Percentiles rank a stretch among this genome's conserved stretches.
Evolutionary conservation across 768 basidiomycete genomes (phyloP).

Genomic region (Tubosaeta brunneosetosa): DNA sequence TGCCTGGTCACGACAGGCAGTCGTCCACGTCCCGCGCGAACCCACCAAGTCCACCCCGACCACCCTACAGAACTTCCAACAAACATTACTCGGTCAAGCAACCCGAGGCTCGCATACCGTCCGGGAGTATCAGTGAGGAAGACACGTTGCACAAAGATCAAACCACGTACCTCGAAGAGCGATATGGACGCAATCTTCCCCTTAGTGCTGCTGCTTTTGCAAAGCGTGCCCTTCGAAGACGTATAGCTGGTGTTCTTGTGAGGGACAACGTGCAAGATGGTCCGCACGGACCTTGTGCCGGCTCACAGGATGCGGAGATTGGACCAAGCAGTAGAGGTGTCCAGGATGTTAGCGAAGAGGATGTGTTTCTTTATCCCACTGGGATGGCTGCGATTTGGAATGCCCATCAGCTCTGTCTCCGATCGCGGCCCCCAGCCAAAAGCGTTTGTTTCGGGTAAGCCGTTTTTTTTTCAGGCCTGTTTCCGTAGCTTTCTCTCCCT

Average conservation of each 20-base stretch:
- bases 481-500: neutral
- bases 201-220: constrained; percentile 67
- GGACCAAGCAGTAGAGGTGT: constrained; percentile 70
- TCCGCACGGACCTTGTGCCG: constrained; percentile 38
- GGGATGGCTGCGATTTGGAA: constrained; percentile 97
- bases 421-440: constrained; percentile 54
- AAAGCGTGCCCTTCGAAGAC: constrained; percentile 79
- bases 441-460: constrained; percentile 92
- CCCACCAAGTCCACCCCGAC: constrained; percentile 23
- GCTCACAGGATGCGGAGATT: constrained; percentile 41
- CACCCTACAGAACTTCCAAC: constrained; percentile 44
- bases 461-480: neutral
- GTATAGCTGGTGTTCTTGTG: constrained; percentile 83
- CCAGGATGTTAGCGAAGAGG: constrained; percentile 67
- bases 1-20: constrained; percentile 42
- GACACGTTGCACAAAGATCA: constrained; percentile 63
- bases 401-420: constrained; percentile 68
- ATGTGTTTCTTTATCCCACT: constrained; percentile 81
- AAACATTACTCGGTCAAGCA: constrained; percentile 49
- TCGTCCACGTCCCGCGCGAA: constrained; percentile 26
- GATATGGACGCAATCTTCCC: constrained; percentile 90
- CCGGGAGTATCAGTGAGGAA: constrained; percentile 1
- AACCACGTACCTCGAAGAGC: constrained; percentile 80
- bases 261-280: constrained; percentile 43
- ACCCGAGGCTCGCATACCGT: constrained; percentile 5